These are phyloP conservation scores for Dioszegia aurantiaca DNA, from an alignment of 768 basidiomycete species.

Conservation along the genomic window DNA sequence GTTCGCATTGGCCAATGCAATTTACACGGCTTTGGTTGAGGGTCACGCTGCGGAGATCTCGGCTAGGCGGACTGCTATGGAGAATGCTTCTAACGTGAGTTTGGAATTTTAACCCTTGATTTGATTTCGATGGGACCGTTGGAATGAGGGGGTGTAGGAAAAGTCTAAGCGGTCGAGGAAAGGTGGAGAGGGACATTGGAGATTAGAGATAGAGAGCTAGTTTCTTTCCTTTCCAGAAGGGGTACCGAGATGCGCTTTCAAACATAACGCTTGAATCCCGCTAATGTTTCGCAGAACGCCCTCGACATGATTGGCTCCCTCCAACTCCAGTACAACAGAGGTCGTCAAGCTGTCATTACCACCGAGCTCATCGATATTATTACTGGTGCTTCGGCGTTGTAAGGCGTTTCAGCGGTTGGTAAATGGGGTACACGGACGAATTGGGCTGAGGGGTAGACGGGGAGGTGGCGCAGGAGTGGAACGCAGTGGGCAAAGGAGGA, in stretches of 20 bases:
- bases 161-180: too few relatives aligned
- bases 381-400: conserved; percentile 48
- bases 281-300: conserved; percentile 63
- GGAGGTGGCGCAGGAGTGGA: neutral
- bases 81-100: conserved; percentile 84
- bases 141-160: too few relatives aligned
- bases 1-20: conserved; percentile 92
- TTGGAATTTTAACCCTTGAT: neutral
- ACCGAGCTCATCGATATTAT: conserved; percentile 52
- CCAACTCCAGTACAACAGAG: conserved; percentile 96
- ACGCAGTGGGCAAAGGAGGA: too few relatives aligned
- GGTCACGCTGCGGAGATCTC: conserved; percentile 85
- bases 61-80: conserved; percentile 92
- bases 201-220: too few relatives aligned
- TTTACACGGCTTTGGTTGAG: conserved; percentile 91
- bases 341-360: conserved; percentile 95
- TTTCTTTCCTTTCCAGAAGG: too few relatives aligned
- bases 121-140: too few relatives aligned
- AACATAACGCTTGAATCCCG: too few relatives aligned
- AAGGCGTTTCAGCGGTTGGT: conserved; percentile 13
- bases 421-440: too few relatives aligned
- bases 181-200: too few relatives aligned
- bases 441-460: neutral
- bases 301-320: conserved; percentile 82
- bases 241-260: too few relatives aligned